These are phyloP conservation scores for Spathaspora arborariae DNA, from an alignment of 805 yeast genomes.

Conservation along the genomic window DNA sequence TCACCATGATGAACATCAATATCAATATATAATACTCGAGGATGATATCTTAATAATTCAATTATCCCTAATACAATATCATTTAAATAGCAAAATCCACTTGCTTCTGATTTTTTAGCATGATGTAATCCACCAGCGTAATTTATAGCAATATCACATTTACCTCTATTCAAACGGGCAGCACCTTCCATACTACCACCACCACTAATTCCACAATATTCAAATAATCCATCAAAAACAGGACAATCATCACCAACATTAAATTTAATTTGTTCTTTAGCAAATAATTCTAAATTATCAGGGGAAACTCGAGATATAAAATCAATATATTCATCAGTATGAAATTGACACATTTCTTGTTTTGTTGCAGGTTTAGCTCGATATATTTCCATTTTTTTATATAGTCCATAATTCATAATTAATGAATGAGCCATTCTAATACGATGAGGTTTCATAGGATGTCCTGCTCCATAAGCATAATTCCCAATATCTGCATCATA, in stretches of 20 bases:
- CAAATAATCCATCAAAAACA: slow-evolving; percentile 91
- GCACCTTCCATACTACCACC: slow-evolving; percentile 97
- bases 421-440: slow-evolving; percentile 98
- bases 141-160: slow-evolving; percentile 91
- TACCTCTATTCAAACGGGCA: slow-evolving; percentile 77
- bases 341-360: slow-evolving; percentile 98
- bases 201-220: slow-evolving; percentile 83
- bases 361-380: slow-evolving; percentile 97
- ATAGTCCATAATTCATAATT: slow-evolving; percentile 94
- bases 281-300: slow-evolving; percentile 81
- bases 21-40: slow-evolving; percentile 89
- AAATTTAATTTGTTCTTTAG: slow-evolving; percentile 85
- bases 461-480: slow-evolving; percentile 97
- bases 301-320: slow-evolving; percentile 88
- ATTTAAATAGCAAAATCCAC: slow-evolving; percentile 93
- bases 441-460: slow-evolving; percentile 98
- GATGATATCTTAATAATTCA: slow-evolving; percentile 82
- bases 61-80: slow-evolving; percentile 90
- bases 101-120: slow-evolving; percentile 94
- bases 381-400: slow-evolving; percentile 95
- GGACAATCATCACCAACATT: slow-evolving; percentile 98
- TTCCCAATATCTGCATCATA: slow-evolving; percentile 85
- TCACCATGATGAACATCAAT: slow-evolving; percentile 98
- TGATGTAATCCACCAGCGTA: slow-evolving; percentile 98
- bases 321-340: slow-evolving; percentile 95